phyloP scores from a whole-genome alignment of 2,329 filamentous ascomycete species.

The Fusarium decemcellulare region DNA sequence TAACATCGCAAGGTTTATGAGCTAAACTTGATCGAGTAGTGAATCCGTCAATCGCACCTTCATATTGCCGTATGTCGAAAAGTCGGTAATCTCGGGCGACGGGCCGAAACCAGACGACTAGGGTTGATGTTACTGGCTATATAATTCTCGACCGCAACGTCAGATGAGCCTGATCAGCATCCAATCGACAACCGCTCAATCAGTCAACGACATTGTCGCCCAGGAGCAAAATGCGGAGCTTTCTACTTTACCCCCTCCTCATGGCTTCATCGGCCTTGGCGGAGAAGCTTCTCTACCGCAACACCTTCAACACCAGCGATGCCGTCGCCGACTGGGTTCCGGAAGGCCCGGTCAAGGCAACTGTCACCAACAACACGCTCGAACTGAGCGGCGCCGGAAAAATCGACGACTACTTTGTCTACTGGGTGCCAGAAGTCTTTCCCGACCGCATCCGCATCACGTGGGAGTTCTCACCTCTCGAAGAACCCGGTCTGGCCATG shows the following conservation, averaged over 20 bases:
- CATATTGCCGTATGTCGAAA: background rate
- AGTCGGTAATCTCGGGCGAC: constrained; percentile 5
- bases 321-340: constrained; percentile 33
- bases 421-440: constrained; percentile 41
- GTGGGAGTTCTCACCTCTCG: constrained; percentile 39
- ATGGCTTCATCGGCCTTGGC: constrained; percentile 16
- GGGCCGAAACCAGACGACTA: constrained; percentile 1
- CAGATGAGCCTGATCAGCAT: background rate
- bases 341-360: constrained; percentile 39
- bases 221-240: constrained; percentile 6
- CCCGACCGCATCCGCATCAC: constrained; percentile 43
- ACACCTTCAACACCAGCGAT: constrained; percentile 35
- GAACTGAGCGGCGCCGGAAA: constrained; percentile 34
- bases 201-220: background rate
- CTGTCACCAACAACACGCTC: constrained; percentile 39
- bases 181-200: background rate
- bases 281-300: constrained; percentile 40
- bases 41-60: background rate
- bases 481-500: constrained; percentile 41
- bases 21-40: constrained; percentile 19
- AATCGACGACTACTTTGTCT: constrained; percentile 39
- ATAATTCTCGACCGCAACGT: background rate
- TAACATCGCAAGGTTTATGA: background rate
- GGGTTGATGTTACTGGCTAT: background rate
- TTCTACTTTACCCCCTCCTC: constrained; percentile 12